Conservation (phyloP, 495 filamentous ascomycete species). For the Hyaloscypha hepaticicola region DNA sequence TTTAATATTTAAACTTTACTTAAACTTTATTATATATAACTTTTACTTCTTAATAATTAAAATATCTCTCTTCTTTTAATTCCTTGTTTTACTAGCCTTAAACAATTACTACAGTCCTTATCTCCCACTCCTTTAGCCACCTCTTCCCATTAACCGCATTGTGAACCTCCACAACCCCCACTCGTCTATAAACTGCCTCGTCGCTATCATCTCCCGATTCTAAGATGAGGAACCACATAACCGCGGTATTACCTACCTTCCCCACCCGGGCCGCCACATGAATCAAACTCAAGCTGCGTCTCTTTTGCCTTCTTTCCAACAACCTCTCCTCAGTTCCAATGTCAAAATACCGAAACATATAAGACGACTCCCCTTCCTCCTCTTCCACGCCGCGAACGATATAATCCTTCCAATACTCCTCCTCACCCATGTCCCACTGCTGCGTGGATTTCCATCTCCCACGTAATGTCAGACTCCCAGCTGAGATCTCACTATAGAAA, state of each 20-base stretch:
- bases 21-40: too few species aligned
- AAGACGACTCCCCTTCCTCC: background rate
- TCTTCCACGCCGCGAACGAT: background rate
- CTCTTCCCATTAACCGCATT: background rate
- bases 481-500: slow-evolving; percentile 8
- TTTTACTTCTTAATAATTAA: too few species aligned
- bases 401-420: background rate
- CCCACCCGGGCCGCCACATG: background rate
- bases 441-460: slow-evolving; percentile 31
- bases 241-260: background rate
- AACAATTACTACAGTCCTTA: background rate
- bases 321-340: background rate
- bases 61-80: too few species aligned
- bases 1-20: too few species aligned
- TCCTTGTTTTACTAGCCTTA: too few species aligned
- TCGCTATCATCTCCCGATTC: background rate
- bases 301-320: background rate
- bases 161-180: background rate
- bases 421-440: background rate
- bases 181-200: background rate
- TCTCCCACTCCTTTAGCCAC: background rate
- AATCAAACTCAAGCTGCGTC: background rate
- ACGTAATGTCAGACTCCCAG: background rate
- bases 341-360: background rate
- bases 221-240: background rate